Evolutionary conservation across 2,329 filamentous ascomycete species (phyloP).

Genomic region (Penicillium sp.): DNA sequence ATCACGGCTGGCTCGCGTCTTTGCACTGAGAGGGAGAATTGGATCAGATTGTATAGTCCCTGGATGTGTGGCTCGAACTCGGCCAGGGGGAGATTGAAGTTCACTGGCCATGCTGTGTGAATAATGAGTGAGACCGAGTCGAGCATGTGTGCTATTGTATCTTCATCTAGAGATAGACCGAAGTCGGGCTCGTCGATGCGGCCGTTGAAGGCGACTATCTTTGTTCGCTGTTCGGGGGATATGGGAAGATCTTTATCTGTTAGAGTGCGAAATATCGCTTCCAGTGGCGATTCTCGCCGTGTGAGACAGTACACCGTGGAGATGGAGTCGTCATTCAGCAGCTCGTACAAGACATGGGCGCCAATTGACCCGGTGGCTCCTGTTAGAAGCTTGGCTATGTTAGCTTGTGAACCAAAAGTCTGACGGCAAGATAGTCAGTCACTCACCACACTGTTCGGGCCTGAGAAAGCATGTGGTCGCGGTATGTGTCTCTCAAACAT

Average conservation of each 20-base stretch:
- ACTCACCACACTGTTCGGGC: conserved; percentile 24
- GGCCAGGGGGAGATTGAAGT: conserved; percentile 51
- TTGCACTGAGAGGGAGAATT: conserved; percentile 43
- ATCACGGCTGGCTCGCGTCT: conserved; percentile 34
- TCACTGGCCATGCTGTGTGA: conserved; percentile 56
- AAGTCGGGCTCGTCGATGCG: conserved; percentile 42
- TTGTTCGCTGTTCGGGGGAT: conserved; percentile 25
- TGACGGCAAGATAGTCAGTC: background rate
- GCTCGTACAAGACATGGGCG: conserved; percentile 39
- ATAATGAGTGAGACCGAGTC: conserved; percentile 46
- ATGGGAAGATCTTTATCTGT: conserved; percentile 19
- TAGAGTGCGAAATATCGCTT: conserved; percentile 24
- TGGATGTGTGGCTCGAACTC: conserved; percentile 49
- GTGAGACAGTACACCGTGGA: conserved; percentile 40
- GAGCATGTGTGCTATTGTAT: conserved; percentile 40
- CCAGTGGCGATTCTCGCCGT: conserved; percentile 23
- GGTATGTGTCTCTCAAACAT: conserved; percentile 35
- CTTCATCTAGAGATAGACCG: conserved; percentile 35
- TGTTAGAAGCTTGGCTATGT: conserved; percentile 33
- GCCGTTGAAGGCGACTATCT: conserved; percentile 42
- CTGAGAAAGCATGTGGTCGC: conserved; percentile 21
- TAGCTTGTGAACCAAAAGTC: background rate
- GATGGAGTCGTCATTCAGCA: conserved; percentile 38
- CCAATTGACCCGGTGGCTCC: conserved; percentile 48
- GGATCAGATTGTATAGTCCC: conserved; percentile 47